Conservation (phyloP, 345 rosid species). For the Anastatica hierochuntica region DNA sequence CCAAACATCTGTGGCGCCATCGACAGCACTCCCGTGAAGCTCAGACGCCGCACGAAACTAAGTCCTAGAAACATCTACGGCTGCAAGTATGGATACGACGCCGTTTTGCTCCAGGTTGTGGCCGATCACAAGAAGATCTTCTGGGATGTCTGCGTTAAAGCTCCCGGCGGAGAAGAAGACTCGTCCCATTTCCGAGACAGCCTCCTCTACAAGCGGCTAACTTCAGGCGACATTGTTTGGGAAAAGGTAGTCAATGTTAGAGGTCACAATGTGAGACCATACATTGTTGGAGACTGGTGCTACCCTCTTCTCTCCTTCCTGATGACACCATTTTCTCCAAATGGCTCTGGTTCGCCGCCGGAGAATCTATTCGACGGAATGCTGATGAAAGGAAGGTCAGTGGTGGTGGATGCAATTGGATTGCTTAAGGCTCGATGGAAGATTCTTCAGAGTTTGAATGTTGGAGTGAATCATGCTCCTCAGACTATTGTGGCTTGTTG, state of each 20-base stretch:
- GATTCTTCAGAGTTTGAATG: constrained; percentile 90
- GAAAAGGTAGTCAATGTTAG: constrained; percentile 66
- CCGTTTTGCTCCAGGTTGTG: constrained; percentile 80
- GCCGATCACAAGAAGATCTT: constrained; percentile 89
- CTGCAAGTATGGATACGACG: constrained; percentile 60
- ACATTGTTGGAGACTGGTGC: constrained; percentile 94
- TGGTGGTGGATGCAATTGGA: constrained; percentile 89
- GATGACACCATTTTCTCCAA: constrained; percentile 85
- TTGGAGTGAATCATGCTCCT: constrained; percentile 85
- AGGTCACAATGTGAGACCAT: constrained; percentile 86
- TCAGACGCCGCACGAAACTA: constrained; percentile 33
- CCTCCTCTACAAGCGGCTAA: constrained; percentile 67
- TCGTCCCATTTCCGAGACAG: constrained; percentile 81
- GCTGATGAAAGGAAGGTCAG: constrained; percentile 95
- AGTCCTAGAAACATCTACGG: constrained; percentile 35
- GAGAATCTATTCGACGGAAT: constrained; percentile 93
- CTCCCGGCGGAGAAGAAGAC: constrained; percentile 80
- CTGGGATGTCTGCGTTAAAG: constrained; percentile 96
- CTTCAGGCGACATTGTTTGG: constrained; percentile 88
- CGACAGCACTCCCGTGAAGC: constrained; percentile 68
- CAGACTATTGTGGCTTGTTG: constrained; percentile 98
- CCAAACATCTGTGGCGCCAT: constrained; percentile 92
- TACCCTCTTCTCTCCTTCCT: constrained; percentile 70
- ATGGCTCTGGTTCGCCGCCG: constrained; percentile 72
- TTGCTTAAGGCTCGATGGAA: constrained; percentile 88